These are phyloP conservation scores for Malassezia nana DNA, from an alignment of 1,284 basidiomycete genomes.

Conservation along the genomic window DNA sequence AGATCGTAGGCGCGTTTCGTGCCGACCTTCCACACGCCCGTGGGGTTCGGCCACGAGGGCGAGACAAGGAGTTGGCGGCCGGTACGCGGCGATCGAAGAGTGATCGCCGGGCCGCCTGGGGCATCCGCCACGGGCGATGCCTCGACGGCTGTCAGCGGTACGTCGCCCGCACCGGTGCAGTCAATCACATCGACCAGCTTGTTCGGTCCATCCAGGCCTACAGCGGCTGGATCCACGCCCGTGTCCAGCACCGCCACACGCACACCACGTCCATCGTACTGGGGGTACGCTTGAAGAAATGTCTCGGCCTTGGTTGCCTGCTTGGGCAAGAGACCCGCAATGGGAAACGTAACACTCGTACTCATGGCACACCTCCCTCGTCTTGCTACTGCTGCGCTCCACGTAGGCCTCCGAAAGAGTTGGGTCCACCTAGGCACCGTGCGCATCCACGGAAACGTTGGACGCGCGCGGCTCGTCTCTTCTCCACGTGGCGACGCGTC, in stretches of 20 bases:
- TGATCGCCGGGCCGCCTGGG: slow-evolving; percentile 18
- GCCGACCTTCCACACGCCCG: slow-evolving; percentile 44
- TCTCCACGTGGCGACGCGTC: background rate
- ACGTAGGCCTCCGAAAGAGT: background rate
- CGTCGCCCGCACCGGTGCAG: slow-evolving; percentile 44
- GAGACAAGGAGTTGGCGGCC: slow-evolving; percentile 36
- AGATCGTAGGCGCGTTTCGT: slow-evolving; percentile 47
- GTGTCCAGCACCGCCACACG: slow-evolving; percentile 49
- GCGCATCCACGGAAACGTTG: background rate
- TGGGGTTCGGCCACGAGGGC: slow-evolving; percentile 35
- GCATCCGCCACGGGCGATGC: slow-evolving; percentile 8
- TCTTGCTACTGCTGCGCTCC: too few species aligned
- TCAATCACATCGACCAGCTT: slow-evolving; percentile 49
- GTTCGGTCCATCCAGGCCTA: slow-evolving; percentile 41
- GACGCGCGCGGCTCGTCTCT: background rate
- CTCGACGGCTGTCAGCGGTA: slow-evolving; percentile 27
- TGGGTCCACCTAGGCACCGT: slow-evolving; percentile 3
- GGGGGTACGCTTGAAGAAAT: slow-evolving; percentile 43
- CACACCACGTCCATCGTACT: slow-evolving; percentile 46
- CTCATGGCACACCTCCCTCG: too few species aligned
- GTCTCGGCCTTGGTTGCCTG: slow-evolving; percentile 44
- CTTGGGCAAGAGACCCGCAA: slow-evolving; percentile 46
- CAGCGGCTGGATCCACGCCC: slow-evolving; percentile 47
- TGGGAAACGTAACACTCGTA: slow-evolving; percentile 27
- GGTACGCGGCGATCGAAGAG: slow-evolving; percentile 40